Evolutionary conservation across 352 stramenopile species (phyloP), one percentile per base, ranked within the genome.

Genomic region (Phytopythium montanum): DNA sequence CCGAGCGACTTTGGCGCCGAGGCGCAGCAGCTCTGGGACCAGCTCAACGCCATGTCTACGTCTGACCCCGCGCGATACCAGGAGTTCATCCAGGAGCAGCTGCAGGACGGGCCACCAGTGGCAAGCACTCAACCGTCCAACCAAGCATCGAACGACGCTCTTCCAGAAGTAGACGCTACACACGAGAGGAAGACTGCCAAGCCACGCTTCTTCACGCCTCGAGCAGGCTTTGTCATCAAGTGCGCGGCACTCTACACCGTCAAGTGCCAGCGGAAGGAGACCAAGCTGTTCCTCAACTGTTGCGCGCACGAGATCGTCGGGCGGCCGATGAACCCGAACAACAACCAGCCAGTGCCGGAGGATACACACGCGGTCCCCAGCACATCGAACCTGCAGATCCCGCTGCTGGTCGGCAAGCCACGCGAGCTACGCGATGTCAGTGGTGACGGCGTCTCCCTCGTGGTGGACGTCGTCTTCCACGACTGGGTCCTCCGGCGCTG

Each of bases 251-350:
- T 72, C 42, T 62, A 75, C 41, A 68, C 70, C 3, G 46, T 83
- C 56, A 89, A 91, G 60, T 84, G 81, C 31, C 69, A 86, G 60
- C 80, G 79, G 39, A 44, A 72, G 52, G 70, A 78, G 45, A 83
- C 67, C 53, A 95, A 95, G 60, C 69, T 95, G 28, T 95, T 95
- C 62, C 42, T 94, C 28, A 95, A 95, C 57, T 73, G 85, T 61
- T 94, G 86, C 51, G 76, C 70, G 1, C 82, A 94, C 54, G 75
- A 76, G 41, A 74, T 87, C 33, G 66, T 95, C n/a, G 84, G 86
- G 39, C 53, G 72, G 14, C 86, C 86, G 0, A 91, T 78, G 64
- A 93, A 92, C 62, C 86, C 82, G 1, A 90, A 94, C 69, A 85
- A 74, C 9, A 66, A 69, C 31, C 72, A 68, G 23, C 59, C 81